Conservation (phyloP, 1,284 basidiomycete genomes). For the Apiotrichum porosum region DNA sequence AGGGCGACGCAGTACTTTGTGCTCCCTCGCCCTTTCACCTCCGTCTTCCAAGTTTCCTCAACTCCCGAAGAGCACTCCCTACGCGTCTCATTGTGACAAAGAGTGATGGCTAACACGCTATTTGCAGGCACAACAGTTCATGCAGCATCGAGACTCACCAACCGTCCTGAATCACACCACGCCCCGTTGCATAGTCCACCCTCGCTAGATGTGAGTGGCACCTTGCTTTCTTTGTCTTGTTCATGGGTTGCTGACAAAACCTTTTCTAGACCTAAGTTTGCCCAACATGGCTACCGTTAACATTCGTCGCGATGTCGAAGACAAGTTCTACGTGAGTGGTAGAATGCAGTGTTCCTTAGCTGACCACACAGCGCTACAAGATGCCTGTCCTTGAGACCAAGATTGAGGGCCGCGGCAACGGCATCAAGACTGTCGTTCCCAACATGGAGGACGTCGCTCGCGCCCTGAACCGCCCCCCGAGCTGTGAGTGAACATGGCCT, state of each 20-base stretch:
- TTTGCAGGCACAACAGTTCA: slow-evolving; percentile 21
- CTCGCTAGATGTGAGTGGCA: slow-evolving; percentile 18
- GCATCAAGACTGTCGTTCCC: slow-evolving; percentile 97
- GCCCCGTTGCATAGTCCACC: slow-evolving; percentile 9
- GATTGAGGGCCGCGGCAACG: slow-evolving; percentile 98
- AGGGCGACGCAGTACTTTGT: too few species aligned
- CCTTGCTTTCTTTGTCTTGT: not conserved
- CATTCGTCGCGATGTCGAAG: slow-evolving; percentile 96
- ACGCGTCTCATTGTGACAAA: not conserved
- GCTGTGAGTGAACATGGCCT: slow-evolving; percentile 50
- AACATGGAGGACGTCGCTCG: slow-evolving; percentile 99
- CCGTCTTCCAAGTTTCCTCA: too few species aligned
- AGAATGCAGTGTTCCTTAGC: not conserved
- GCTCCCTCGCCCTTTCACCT: too few species aligned
- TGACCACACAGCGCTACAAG: slow-evolving; percentile 47
- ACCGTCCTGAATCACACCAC: slow-evolving; percentile 1
- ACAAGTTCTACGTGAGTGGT: slow-evolving; percentile 53
- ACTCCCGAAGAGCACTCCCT: too few species aligned
- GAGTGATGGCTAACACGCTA: not conserved
- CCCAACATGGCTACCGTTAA: slow-evolving; percentile 84
- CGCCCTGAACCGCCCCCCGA: slow-evolving; percentile 88
- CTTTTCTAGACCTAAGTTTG: slow-evolving; percentile 19
- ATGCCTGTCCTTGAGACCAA: slow-evolving; percentile 96
- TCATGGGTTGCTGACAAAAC: not conserved
- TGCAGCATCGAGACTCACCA: slow-evolving; percentile 18